These are phyloP conservation scores for Podospora tetraspora DNA, from an alignment of 495 filamentous ascomycete species.

Conservation along the genomic window DNA sequence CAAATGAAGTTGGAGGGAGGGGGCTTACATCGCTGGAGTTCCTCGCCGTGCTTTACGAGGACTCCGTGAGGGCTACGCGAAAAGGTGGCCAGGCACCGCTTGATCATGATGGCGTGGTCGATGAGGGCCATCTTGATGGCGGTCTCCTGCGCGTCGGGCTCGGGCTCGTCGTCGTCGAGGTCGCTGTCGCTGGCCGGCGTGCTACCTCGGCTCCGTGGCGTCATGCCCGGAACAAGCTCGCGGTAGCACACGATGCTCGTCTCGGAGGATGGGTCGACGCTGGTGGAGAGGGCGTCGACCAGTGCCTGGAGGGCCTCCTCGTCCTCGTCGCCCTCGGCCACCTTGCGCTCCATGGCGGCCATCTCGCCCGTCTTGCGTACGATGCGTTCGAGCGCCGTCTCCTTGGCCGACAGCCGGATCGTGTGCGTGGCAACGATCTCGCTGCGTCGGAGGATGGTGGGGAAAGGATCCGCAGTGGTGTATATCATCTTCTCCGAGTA, in stretches of 20 bases:
- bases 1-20: conserved; percentile 11
- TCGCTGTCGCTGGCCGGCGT: conserved; percentile 44
- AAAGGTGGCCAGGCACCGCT: conserved; percentile 71
- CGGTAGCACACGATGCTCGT: conserved; percentile 72
- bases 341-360: conserved; percentile 62
- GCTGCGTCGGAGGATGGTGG: conserved; percentile 82
- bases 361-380: conserved; percentile 87
- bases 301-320: conserved; percentile 53
- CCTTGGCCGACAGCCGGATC: conserved; percentile 62
- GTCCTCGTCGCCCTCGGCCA: conserved; percentile 67
- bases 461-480: conserved; percentile 79
- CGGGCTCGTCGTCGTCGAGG: conserved; percentile 44
- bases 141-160: conserved; percentile 63
- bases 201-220: conserved; percentile 32
- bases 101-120: conserved; percentile 83
- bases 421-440: conserved; percentile 69
- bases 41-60: conserved; percentile 38
- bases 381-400: conserved; percentile 88
- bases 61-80: conserved; percentile 51
- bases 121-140: conserved; percentile 81
- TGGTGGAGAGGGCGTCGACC: conserved; percentile 66
- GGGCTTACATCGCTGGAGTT: conserved; percentile 49
- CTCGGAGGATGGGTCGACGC: conserved; percentile 62
- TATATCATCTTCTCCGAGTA: conserved; percentile 84
- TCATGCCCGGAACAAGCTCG: conserved; percentile 55